phyloP scores from a whole-genome alignment of 1,284 basidiomycete genomes.

The Fereydounia khargensis region DNA sequence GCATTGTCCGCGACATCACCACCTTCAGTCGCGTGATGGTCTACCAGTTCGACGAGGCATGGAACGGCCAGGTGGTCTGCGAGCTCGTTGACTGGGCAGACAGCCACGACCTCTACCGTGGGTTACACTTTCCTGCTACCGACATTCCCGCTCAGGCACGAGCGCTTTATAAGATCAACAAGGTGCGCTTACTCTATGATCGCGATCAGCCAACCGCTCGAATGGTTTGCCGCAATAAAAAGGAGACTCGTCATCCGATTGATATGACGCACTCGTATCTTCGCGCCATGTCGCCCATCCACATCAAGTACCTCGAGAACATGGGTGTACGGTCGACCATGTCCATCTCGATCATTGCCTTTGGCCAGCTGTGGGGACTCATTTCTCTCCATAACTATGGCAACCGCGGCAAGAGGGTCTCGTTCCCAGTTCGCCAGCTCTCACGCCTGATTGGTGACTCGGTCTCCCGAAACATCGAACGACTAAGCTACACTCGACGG shows the following conservation, averaged over 20 bases:
- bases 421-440: slow-evolving; percentile 74
- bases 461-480: slow-evolving; percentile 79
- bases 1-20: slow-evolving; percentile 73
- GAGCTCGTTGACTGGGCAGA: slow-evolving; percentile 80
- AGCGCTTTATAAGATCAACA: slow-evolving; percentile 67
- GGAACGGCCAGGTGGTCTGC: slow-evolving; percentile 71
- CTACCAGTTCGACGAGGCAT: slow-evolving; percentile 75
- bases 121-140: slow-evolving; percentile 67
- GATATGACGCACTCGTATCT: slow-evolving; percentile 86
- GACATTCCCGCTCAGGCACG: slow-evolving; percentile 66
- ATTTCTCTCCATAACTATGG: slow-evolving; percentile 83
- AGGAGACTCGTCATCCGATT: slow-evolving; percentile 71
- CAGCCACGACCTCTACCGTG: slow-evolving; percentile 75
- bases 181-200: slow-evolving; percentile 78
- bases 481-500: slow-evolving; percentile 75
- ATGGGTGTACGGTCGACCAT: slow-evolving; percentile 57
- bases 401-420: slow-evolving; percentile 73
- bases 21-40: slow-evolving; percentile 68
- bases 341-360: slow-evolving; percentile 73
- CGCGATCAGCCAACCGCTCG: slow-evolving; percentile 74
- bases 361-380: slow-evolving; percentile 79
- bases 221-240: slow-evolving; percentile 68
- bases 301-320: slow-evolving; percentile 67
- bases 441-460: slow-evolving; percentile 73
- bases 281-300: slow-evolving; percentile 85